Percentiles rank a stretch among this genome's conserved stretches.
Conservation (phyloP, 2,329 filamentous ascomycete genomes). For the Macrophomina pseudophaseolina region DNA sequence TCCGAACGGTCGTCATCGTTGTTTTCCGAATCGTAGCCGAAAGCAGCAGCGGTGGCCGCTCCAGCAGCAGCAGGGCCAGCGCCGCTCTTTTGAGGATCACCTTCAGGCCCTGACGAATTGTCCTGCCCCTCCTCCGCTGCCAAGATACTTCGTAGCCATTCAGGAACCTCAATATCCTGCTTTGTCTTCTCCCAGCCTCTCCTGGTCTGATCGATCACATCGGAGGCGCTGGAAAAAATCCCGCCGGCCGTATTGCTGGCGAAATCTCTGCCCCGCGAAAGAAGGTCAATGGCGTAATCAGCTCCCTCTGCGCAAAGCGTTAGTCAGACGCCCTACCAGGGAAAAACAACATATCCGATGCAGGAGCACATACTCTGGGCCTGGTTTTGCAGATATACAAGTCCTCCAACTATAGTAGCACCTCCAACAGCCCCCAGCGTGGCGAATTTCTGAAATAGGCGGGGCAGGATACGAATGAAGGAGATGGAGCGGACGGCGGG, state of each 20-base stretch:
- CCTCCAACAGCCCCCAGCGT: conserved; percentile 91
- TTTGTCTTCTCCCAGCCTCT: conserved; percentile 84
- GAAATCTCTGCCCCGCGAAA: conserved; percentile 73
- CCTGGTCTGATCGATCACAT: conserved; percentile 77
- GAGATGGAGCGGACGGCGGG: conserved; percentile 67
- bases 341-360: background rate
- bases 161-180: conserved; percentile 71
- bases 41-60: conserved; percentile 74
- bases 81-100: conserved; percentile 58
- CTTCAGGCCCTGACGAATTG: conserved; percentile 48
- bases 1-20: conserved; percentile 68
- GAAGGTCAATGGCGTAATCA: conserved; percentile 76
- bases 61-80: conserved; percentile 65
- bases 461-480: conserved; percentile 76
- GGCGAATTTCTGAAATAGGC: conserved; percentile 86
- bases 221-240: conserved; percentile 73
- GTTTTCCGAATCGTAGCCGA: conserved; percentile 73
- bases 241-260: conserved; percentile 71
- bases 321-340: conserved; percentile 37
- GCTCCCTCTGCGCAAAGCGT: conserved; percentile 66
- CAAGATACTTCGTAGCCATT: conserved; percentile 80
- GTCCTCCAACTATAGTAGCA: conserved; percentile 80
- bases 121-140: conserved; percentile 46
- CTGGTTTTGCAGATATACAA: conserved; percentile 96
- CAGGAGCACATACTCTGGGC: conserved; percentile 50